Evolutionary conservation across 2,329 filamentous ascomycete genomes (phyloP), one percentile per base, ranked within the genome.

Genomic region (Botrytis hyacinthi): DNA sequence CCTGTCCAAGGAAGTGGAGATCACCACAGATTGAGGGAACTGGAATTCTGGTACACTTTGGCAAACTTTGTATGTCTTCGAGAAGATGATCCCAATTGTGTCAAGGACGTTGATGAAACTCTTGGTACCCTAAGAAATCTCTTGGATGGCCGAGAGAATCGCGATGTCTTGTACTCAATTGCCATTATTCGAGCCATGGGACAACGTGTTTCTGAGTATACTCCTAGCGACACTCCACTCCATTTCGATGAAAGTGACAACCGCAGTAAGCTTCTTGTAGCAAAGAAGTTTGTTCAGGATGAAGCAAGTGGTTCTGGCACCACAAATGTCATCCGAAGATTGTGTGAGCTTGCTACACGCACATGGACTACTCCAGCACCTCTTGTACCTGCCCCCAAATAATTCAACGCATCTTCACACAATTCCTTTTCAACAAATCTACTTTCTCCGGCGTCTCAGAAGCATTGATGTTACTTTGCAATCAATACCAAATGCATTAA

Each of bases 81-180:
- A 44, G 87, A 90, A 75, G 89, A 92, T 74, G 87, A 90, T 54
- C 84, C 87, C 66, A 83, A 83, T 46, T 84, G 87, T 9, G 84
- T 83, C 73, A 89, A 86, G 77, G 85, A 87, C 71, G 88, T 93
- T 51, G 91, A 94, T 71, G 87, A 90, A 40, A 87, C 89, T 1
- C 84, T 97, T 44, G 82, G 82, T 7, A 86, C 87, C 70, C 88
- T 94, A 81, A 90, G 93, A 46, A 87, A 87, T 73, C 86, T 95
- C 35, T 86, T 97, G 20, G 92, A 94, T 77, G 92, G 92, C 66
- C 88, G 91, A 37, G 95, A 98, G 83, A 96, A 95, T 79, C 90
- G 95, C 71, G 94, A 98, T 81, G 91, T 97, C 29, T 88, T 98
- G 73, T 97, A 97, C 83, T 96, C 93, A 0, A 91, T 97, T 76